phyloP scores from a whole-genome alignment of 371 early-diverging fungal genomes.

The Blastocladiella emersonii region DNA sequence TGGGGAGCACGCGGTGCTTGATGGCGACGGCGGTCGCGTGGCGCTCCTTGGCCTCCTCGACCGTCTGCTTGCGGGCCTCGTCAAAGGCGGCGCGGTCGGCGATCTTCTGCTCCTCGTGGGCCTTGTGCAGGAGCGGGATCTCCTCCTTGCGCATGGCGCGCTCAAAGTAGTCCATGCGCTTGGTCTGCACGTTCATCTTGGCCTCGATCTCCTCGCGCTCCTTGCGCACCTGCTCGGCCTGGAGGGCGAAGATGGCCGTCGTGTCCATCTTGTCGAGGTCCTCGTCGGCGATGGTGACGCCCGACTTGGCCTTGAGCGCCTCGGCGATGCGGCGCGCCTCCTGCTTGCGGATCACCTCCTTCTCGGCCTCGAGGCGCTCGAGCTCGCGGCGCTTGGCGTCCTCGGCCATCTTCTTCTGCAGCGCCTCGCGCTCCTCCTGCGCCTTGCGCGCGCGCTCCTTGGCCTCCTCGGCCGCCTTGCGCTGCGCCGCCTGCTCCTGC shows the following conservation, averaged over 20 bases:
- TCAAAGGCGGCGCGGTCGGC: constrained; percentile 67
- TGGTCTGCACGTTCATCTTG: constrained; percentile 54
- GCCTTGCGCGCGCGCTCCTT: constrained; percentile 51
- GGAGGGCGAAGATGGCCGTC: constrained; percentile 60
- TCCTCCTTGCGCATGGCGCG: constrained; percentile 93
- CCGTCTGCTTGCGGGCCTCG: constrained; percentile 12
- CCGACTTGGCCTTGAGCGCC: constrained; percentile 64
- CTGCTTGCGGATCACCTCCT: constrained; percentile 63
- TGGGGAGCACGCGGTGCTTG: constrained; percentile 47
- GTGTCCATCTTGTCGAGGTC: constrained; percentile 78
- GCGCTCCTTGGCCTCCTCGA: constrained; percentile 20
- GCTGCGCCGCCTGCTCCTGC: constrained; percentile 59
- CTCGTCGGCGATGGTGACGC: constrained; percentile 57
- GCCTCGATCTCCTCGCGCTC: constrained; percentile 67
- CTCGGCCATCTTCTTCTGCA: constrained; percentile 67
- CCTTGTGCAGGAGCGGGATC: constrained; percentile 75
- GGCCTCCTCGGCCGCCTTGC: constrained; percentile 65
- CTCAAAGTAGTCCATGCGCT: constrained; percentile 83
- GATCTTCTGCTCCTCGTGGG: constrained; percentile 79
- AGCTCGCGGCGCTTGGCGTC: constrained; percentile 68
- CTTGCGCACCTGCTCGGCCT: constrained; percentile 79
- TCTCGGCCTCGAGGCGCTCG: constrained; percentile 61
- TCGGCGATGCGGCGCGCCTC: constrained; percentile 81
- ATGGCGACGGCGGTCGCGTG: constrained; percentile 10
- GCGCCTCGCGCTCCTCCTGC: constrained; percentile 74